These are phyloP conservation scores for Phaeosphaeriaceae sp. DNA, from an alignment of 2,329 filamentous ascomycete species.

Conservation along the genomic window DNA sequence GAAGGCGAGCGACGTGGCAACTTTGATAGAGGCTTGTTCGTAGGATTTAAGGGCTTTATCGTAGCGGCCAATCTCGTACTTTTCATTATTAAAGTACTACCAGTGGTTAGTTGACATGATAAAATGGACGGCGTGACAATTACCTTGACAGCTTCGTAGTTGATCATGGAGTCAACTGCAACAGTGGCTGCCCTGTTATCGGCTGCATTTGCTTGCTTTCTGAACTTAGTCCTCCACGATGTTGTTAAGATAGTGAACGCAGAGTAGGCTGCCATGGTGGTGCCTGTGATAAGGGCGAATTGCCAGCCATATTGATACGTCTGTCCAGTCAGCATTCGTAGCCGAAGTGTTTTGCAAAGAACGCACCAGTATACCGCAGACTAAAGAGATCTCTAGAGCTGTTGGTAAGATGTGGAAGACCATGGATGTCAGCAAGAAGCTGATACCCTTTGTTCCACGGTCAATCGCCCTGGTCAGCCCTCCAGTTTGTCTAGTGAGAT, in stretches of 20 bases:
- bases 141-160: constrained; percentile 94
- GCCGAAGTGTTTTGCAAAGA: too few species aligned
- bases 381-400: constrained; percentile 89
- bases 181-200: constrained; percentile 96
- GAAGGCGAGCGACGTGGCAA: constrained; percentile 89
- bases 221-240: constrained; percentile 95
- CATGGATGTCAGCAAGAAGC: constrained; percentile 96
- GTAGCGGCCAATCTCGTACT: constrained; percentile 89
- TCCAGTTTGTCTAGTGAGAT: constrained; percentile 91
- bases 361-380: constrained; percentile 83
- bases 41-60: constrained; percentile 86
- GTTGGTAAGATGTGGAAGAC: constrained; percentile 97
- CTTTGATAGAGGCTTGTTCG: constrained; percentile 94
- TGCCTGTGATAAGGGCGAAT: constrained; percentile 87
- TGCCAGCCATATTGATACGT: constrained; percentile 93
- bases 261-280: constrained; percentile 92
- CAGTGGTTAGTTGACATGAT: neutral
- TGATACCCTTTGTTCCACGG: constrained; percentile 96
- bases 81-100: constrained; percentile 95
- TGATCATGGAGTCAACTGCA: constrained; percentile 95
- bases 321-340: constrained; percentile 42
- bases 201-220: constrained; percentile 91
- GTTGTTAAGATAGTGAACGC: constrained; percentile 98
- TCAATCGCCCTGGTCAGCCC: constrained; percentile 94
- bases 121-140: neutral